Evolutionary conservation across 202 grass and related monocot genomes (phyloP), one percentile per base, ranked within the genome.

Genomic region (Bolboschoenoplectus hybrid): DNA sequence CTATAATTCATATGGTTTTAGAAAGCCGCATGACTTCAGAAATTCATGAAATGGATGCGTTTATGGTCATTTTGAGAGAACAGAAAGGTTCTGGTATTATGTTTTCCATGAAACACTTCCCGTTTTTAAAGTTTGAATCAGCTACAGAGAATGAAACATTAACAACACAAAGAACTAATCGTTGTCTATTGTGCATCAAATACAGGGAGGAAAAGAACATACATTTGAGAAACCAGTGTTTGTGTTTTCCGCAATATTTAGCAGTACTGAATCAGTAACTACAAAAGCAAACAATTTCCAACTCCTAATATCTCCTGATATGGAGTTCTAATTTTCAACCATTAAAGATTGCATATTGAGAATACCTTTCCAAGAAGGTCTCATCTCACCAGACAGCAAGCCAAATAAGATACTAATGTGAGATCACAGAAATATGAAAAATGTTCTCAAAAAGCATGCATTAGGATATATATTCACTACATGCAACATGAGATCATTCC

Each of bases 1-100:
- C 34, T 79, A 17, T 79, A 58, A 49, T 68, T 47, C 51, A 41
- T 79, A 52, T 9, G 50, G 11, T 79, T 56, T 36, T 78, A 57
- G 74, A 55, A 11, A 56, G 47, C 41, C 35, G 49, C 49, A 17
- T 76, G 49, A 35, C 11, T 74, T 71, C 3, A 1, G 3, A 55
- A 38, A 77, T 55, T 77, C 73, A 35, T 77, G 5, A 0, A 47
- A 2, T 50, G 69, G 41, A 40, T 19, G 6, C 20, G 7, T 73
- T 14, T 9, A 57, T n/a, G 35, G 1, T 7, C 32, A 78, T 38
- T 78, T 56, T 39, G 12, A 79, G 12, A 9, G 3, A 39, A 56
- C 40, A 57, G n/a, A 58, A 79, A 40, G 7, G 13, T 56, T 17
- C 6, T 55, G 8, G 55, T 38, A 36, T 53, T 35, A 13, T 55